phyloP scores from a whole-genome alignment of 331 rosid species.

The Cydonia oblonga region DNA sequence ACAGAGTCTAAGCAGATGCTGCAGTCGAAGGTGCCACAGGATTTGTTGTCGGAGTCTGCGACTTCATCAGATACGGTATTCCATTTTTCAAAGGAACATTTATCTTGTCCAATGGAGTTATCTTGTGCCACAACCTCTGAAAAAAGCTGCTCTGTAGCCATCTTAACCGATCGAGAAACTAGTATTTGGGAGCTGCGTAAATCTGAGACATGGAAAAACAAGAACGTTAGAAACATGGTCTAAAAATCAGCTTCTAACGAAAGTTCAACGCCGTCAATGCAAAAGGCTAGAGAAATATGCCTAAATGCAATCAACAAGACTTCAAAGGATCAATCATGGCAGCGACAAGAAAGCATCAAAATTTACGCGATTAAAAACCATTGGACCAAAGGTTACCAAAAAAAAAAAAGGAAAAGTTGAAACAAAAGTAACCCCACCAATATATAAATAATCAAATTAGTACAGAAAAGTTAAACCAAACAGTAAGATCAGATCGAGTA shows the following conservation, averaged over 20 bases:
- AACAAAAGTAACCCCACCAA: not conserved
- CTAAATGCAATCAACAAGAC: not conserved
- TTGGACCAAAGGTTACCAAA: not conserved
- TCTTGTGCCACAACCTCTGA: slow-evolving; percentile 25
- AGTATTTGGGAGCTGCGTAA: not conserved
- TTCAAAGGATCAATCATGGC: not conserved
- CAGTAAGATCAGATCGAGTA: not conserved
- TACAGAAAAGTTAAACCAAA: not conserved
- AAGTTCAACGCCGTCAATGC: not conserved
- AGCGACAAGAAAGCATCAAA: not conserved
- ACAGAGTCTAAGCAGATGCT: slow-evolving; percentile 79
- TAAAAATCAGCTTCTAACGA: not conserved
- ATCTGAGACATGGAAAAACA: slow-evolving; percentile 1
- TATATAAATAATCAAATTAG: not conserved
- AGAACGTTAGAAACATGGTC: not conserved
- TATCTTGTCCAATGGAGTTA: slow-evolving; percentile 30
- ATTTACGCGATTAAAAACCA: not conserved
- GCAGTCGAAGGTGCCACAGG: slow-evolving; percentile 62
- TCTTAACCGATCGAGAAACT: not conserved
- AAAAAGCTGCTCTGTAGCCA: slow-evolving; percentile 40
- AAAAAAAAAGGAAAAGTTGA: too few relatives aligned
- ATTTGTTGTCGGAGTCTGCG: slow-evolving; percentile 24
- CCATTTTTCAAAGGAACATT: slow-evolving; percentile 30
- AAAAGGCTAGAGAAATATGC: not conserved
- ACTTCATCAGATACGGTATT: slow-evolving; percentile 18